Evolutionary conservation across 1,139 yeast species (phyloP), one percentile per base, ranked within the genome.

Genomic region (Saccharomycopsis crataegensis): DNA sequence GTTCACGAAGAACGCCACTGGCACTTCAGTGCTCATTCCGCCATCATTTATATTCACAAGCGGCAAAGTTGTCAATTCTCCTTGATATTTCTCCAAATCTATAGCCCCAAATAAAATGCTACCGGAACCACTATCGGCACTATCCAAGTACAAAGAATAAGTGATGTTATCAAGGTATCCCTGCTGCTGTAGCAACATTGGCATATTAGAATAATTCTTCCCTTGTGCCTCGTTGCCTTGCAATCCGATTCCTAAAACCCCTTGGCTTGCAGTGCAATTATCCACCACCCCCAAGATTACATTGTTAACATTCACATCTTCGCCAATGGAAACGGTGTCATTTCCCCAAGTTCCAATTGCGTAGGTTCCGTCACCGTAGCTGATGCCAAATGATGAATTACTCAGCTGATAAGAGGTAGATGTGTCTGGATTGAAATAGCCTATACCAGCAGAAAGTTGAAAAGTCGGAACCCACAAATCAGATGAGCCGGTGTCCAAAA

Each of bases 331-430:
- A 31, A 78, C 64, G 32, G 66, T 65, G 59, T 81, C 87, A 46
- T 69, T 56, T 75, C 83, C 80, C 83, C 83, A 83, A 45, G 70
- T 60, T 41, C 93, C 93, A 3, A 64, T 58, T 2, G 90, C 88
- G 54, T 64, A 68, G 12, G 82, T 72, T 2, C 70, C 68, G 64
- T 83, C 89, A 36, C 83, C 89, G 62, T 85, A 85, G 38, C 69
- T 58, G 57, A 84, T 83, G 28, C 60, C 58, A 61, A 75, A 76
- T 2, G 51, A 37, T 1, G 57, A 57, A 6, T 43, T 42, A 5
- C 57, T 46, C 17, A 61, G 56, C 37, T 66, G 61, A 66, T 72
- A 82, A 16, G 82, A 64, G 1, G 75, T 59, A 1, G 86, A 80
- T 8, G 63, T 57, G n/a, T 68, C 58, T 31, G 71, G 68, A 62